These are phyloP conservation scores for Quercus rubra DNA, from an alignment of 306 rosid genomes.

Conservation along the genomic window DNA sequence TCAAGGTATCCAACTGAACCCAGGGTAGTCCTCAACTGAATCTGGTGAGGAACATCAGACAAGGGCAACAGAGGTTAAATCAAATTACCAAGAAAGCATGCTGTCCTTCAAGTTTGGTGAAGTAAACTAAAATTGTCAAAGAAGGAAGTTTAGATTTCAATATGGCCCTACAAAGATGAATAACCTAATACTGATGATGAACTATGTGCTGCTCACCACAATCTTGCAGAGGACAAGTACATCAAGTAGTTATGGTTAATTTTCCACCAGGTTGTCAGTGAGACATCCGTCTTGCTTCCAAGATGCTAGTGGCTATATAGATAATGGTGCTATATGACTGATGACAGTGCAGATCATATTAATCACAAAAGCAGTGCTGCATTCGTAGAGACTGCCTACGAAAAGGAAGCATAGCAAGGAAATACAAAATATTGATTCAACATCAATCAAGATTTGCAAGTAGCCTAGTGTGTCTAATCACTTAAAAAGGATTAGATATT, in stretches of 20 bases:
- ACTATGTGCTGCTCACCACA: not conserved
- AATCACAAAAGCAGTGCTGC: not conserved
- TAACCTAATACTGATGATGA: not conserved
- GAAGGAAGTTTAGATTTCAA: not conserved
- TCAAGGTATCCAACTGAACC: not conserved
- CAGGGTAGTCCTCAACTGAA: not conserved
- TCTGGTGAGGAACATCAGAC: not conserved
- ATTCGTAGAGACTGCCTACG: not conserved
- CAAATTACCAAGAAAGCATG: not conserved
- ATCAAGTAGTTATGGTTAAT: not conserved
- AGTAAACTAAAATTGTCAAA: not conserved
- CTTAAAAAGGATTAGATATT: conserved; percentile 9
- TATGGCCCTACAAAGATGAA: not conserved
- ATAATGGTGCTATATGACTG: not conserved
- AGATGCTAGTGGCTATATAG: not conserved
- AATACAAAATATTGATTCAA: not conserved
- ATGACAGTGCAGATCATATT: not conserved
- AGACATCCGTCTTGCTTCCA: not conserved
- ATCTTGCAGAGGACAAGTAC: not conserved
- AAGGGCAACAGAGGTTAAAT: not conserved
- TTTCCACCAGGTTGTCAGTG: not conserved
- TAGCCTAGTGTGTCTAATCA: not conserved
- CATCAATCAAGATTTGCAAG: not conserved
- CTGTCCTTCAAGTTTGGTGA: not conserved
- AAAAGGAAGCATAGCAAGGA: not conserved